These are phyloP conservation scores for Phyllosticta ampelicida DNA, from an alignment of 2,329 filamentous ascomycete species.

Conservation along the genomic window DNA sequence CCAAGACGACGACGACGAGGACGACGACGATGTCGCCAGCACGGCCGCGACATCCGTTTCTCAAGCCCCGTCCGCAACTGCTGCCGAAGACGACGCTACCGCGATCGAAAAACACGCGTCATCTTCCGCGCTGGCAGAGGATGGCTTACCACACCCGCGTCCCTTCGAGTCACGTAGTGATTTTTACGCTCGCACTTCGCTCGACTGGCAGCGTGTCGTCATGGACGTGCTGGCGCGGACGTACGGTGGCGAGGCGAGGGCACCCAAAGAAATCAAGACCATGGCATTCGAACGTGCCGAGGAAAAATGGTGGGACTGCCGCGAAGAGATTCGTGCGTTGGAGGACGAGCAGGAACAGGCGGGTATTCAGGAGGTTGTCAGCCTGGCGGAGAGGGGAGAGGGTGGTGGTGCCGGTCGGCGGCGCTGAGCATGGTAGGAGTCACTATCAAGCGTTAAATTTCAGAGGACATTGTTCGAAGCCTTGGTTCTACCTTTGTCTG, in stretches of 20 bases:
- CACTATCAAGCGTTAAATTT: too few species aligned
- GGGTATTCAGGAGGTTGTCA: conserved; percentile 90
- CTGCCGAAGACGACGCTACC: conserved; percentile 13
- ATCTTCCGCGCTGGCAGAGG: conserved; percentile 47
- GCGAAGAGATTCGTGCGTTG: conserved; percentile 81
- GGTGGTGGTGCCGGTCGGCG: conserved; percentile 33
- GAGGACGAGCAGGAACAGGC: conserved; percentile 96
- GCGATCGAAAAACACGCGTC: conserved; percentile 37
- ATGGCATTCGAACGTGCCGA: conserved; percentile 84
- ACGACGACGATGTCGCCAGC: conserved; percentile 40
- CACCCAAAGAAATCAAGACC: conserved; percentile 85
- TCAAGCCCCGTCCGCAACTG: conserved; percentile 17
- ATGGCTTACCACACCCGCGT: conserved; percentile 63
- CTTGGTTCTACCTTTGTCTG: too few species aligned
- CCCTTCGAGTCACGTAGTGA: conserved; percentile 86
- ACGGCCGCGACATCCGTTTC: conserved; percentile 44
- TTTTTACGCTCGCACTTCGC: conserved; percentile 80
- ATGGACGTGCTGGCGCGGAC: conserved; percentile 62
- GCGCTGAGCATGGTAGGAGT: background rate
- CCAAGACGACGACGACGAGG: too few species aligned
- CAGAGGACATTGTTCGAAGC: too few species aligned
- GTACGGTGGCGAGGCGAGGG: conserved; percentile 52
- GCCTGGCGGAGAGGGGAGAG: conserved; percentile 59
- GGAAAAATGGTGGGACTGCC: conserved; percentile 97
- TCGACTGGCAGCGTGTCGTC: conserved; percentile 82